Percentiles rank a stretch among this genome's conserved stretches.
These are phyloP conservation scores for Verticillium albo-atrum DNA, from an alignment of 2,329 filamentous ascomycete genomes.

Conservation along the genomic window DNA sequence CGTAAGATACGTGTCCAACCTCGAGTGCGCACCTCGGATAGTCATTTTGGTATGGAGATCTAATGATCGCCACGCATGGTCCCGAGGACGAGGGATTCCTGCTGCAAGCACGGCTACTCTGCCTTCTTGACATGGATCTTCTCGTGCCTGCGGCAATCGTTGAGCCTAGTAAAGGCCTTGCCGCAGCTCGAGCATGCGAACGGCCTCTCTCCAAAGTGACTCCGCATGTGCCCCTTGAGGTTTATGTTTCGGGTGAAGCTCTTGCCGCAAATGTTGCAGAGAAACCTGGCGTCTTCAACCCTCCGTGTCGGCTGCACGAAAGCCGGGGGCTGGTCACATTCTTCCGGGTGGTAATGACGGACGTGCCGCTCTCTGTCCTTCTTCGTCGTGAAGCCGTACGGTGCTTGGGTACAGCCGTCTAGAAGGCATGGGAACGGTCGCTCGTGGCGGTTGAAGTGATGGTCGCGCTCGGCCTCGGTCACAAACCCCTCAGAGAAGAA, in stretches of 20 bases:
- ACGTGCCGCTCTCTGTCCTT: constrained; percentile 30
- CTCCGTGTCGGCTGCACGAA: constrained; percentile 15
- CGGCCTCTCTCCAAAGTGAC: constrained; percentile 29
- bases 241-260: constrained; percentile 32
- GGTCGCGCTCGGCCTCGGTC: constrained; percentile 20
- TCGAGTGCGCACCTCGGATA: too few relatives aligned
- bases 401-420: constrained; percentile 23
- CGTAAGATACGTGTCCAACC: too few relatives aligned
- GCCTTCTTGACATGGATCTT: constrained; percentile 16
- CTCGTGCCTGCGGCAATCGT: constrained; percentile 27
- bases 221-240: constrained; percentile 26
- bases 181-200: constrained; percentile 22
- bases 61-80: too few relatives aligned
- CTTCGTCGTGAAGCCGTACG: constrained; percentile 34
- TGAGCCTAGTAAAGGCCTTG: constrained; percentile 25
- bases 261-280: constrained; percentile 29
- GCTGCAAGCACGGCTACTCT: too few relatives aligned
- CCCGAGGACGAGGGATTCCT: too few relatives aligned
- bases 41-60: too few relatives aligned
- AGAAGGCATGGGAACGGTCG: constrained; percentile 32
- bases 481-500: constrained; percentile 39
- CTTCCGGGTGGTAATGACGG: constrained; percentile 19
- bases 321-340: constrained; percentile 9
- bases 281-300: constrained; percentile 15
- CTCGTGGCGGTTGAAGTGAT: constrained; percentile 32